Evolutionary conservation across 1,284 basidiomycete species (phyloP).

Genomic region (Albatrellus sp.): DNA sequence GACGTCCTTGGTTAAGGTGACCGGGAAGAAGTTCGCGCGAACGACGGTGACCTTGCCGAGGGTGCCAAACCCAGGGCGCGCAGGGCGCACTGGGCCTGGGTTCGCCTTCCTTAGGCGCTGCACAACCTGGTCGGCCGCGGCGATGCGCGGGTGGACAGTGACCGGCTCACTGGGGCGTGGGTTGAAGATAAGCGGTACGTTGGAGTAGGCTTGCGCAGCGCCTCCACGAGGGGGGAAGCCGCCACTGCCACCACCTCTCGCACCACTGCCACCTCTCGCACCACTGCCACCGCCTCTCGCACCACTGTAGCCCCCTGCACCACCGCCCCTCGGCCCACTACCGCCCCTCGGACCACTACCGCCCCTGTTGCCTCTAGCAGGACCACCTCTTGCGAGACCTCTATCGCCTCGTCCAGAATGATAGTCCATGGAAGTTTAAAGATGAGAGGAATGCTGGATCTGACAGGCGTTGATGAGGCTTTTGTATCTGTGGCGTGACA

Average conservation of each 20-base stretch:
- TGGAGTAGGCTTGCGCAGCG: slow-evolving; percentile 16
- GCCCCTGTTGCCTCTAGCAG: slow-evolving; percentile 14
- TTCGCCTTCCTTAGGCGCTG: slow-evolving; percentile 24
- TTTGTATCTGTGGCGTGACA: background rate
- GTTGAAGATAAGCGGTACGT: slow-evolving; percentile 15
- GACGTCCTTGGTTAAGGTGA: slow-evolving; percentile 33
- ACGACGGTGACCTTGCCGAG: slow-evolving; percentile 37
- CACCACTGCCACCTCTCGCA: slow-evolving; percentile 5
- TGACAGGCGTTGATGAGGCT: background rate
- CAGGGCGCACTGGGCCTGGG: slow-evolving; percentile 32
- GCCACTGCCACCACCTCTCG: slow-evolving; percentile 16
- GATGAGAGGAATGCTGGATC: background rate
- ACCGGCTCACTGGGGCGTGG: slow-evolving; percentile 29
- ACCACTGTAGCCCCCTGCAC: slow-evolving; percentile 13
- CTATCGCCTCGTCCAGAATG: slow-evolving; percentile 5
- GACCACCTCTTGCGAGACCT: slow-evolving; percentile 8
- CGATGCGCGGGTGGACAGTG: slow-evolving; percentile 30
- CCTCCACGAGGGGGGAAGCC: slow-evolving; percentile 15
- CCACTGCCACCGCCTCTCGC: slow-evolving; percentile 9
- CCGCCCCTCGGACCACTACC: slow-evolving; percentile 13
- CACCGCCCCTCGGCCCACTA: slow-evolving; percentile 2
- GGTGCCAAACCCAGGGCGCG: slow-evolving; percentile 57
- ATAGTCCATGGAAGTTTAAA: slow-evolving; percentile 12
- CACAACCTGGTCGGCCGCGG: slow-evolving; percentile 19
- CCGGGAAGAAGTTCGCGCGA: slow-evolving; percentile 57